Base-by-base conservation (phyloP, 176 grass and related monocot genomes). In the Zoysia pacifica region DNA sequence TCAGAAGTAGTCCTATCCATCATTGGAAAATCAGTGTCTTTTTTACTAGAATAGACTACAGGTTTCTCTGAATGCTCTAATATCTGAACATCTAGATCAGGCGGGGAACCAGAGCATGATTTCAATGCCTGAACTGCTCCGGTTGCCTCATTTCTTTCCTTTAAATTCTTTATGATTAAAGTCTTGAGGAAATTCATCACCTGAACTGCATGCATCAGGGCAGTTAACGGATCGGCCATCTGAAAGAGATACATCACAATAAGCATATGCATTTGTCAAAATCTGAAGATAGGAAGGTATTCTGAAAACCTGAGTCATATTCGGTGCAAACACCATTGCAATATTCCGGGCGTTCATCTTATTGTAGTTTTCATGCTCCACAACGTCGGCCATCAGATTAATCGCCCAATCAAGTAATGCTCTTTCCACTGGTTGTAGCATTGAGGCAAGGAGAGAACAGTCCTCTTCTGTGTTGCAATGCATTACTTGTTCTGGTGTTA, bases 281-380 rank as follows among this genome's bases (percentile, higher is more conserved):
- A 49, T 67, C 9, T 77, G 73, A 11, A 85, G 72, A 65, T 43
- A n/a, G 50, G 45, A 48, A 72, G 45, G 10, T 11, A 49, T 54
- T 63, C 46, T 52, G 76, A 52, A 67, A 88, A 97, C 95, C 95
- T 94, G 90, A 88, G 95, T 94, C 95, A 97, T 97, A 84, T 97
- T 97, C 13, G 95, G 95, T 8, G 95, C 95, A 78, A 97, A 97
- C 89, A 97, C 95, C 87, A 94, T 97, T 20, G 95, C 95, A 11
- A 97, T 89, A 20, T 92, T 97, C 72, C 92, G 61, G 54, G 95
- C 95, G 69, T 97, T 94, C 95, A 97, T 97, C 80, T 97, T 97
- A 75, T 97, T 97, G 80, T 84, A 72, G 18, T 83, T 89, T 76
- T 97, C 95, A 46, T 89, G 81, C 64, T 92, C 91, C 67, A 93